These are phyloP conservation scores for Russula sp. DNA, from an alignment of 768 basidiomycete genomes.

Conservation along the genomic window DNA sequence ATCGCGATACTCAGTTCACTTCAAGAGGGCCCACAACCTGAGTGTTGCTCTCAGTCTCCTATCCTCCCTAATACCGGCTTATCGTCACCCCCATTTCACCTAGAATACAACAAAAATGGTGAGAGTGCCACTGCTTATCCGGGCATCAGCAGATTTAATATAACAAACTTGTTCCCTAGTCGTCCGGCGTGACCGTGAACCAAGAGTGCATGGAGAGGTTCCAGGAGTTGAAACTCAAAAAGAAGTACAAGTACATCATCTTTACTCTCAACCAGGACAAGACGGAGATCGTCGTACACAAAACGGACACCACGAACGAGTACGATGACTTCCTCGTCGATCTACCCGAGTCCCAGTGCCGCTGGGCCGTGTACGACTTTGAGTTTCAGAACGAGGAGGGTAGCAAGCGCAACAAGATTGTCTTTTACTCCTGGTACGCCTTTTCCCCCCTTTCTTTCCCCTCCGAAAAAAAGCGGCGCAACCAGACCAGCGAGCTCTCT, in stretches of 20 bases:
- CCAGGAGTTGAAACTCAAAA: conserved; percentile 69
- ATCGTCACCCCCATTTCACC: not conserved
- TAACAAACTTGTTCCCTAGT: conserved; percentile 29
- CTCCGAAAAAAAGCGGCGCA: not conserved
- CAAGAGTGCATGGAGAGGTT: conserved; percentile 50
- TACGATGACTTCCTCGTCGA: conserved; percentile 73
- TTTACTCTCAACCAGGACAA: conserved; percentile 55
- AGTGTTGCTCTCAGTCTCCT: not conserved
- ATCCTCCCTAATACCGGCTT: not conserved
- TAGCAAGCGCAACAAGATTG: conserved; percentile 81
- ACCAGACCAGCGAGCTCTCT: too few relatives aligned
- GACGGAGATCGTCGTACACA: conserved; percentile 75
- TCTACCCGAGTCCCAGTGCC: conserved; percentile 68
- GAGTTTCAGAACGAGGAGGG: conserved; percentile 69
- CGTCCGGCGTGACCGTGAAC: conserved; percentile 65
- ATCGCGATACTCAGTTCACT: conserved; percentile 8
- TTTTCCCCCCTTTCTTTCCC: too few relatives aligned
- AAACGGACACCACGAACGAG: conserved; percentile 42
- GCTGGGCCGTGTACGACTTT: conserved; percentile 94
- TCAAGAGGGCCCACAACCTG: not conserved
- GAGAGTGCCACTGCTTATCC: not conserved
- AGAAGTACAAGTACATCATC: conserved; percentile 79
- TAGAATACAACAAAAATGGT: conserved; percentile 16
- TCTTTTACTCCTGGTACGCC: conserved; percentile 76
- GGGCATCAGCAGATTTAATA: not conserved